Evolutionary conservation across 768 basidiomycete species (phyloP).

Genomic region (Cystobasidium ongulense): DNA sequence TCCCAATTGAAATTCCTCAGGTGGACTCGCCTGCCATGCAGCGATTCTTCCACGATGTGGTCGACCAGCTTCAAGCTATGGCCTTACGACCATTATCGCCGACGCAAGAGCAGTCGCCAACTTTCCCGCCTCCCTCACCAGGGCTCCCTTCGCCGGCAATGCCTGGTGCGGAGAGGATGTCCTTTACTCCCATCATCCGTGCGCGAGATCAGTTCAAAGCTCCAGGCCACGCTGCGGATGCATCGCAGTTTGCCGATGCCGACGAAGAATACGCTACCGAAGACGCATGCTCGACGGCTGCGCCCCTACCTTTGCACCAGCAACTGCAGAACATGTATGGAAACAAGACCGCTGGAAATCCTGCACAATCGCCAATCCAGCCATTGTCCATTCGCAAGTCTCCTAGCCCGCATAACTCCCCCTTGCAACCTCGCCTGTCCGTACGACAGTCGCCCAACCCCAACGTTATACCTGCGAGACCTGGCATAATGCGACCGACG

Average conservation of each 20-base stretch:
- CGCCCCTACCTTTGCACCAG: neutral
- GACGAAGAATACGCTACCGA: slow-evolving; percentile 38
- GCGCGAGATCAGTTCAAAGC: slow-evolving; percentile 13
- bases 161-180: slow-evolving; percentile 23
- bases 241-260: slow-evolving; percentile 40
- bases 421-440: slow-evolving; percentile 11
- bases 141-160: slow-evolving; percentile 15
- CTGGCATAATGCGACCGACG: slow-evolving; percentile 25
- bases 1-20: slow-evolving; percentile 58
- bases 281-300: neutral
- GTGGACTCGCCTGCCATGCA: slow-evolving; percentile 69
- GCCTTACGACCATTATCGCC: slow-evolving; percentile 34
- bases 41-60: slow-evolving; percentile 67
- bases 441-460: slow-evolving; percentile 21
- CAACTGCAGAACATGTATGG: slow-evolving; percentile 2
- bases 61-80: slow-evolving; percentile 48
- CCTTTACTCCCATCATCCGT: slow-evolving; percentile 21
- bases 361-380: slow-evolving; percentile 1
- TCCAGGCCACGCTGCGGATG: slow-evolving; percentile 3
- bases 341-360: neutral
- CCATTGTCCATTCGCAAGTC: slow-evolving; percentile 18
- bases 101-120: slow-evolving; percentile 27
- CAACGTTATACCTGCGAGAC: neutral
- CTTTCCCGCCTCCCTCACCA: slow-evolving; percentile 27
- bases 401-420: neutral